These are phyloP conservation scores for Trapa incisa DNA, from an alignment of 345 rosid species.

Conservation along the genomic window DNA sequence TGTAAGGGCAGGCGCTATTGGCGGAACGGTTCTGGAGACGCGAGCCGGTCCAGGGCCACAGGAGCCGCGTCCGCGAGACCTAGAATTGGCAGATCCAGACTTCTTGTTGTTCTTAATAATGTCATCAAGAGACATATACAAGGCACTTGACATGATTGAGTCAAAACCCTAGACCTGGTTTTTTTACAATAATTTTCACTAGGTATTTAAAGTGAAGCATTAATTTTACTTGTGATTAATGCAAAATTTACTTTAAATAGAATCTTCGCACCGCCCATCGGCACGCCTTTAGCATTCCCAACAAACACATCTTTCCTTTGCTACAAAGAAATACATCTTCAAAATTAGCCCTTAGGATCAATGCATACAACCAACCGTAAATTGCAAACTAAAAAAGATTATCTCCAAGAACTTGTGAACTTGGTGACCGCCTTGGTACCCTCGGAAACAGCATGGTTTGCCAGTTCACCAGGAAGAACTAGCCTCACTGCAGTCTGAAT, in stretches of 20 bases:
- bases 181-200: too few relatives aligned
- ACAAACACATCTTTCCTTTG: too few relatives aligned
- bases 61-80: slow-evolving; percentile 41
- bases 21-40: slow-evolving; percentile 42
- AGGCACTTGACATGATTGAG: slow-evolving; percentile 58
- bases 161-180: background rate
- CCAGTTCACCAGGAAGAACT: slow-evolving; percentile 27
- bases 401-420: slow-evolving; percentile 26
- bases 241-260: too few relatives aligned
- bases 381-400: background rate
- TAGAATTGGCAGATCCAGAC: slow-evolving; percentile 45
- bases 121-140: slow-evolving; percentile 96
- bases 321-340: background rate
- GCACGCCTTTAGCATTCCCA: background rate
- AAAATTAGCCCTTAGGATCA: background rate
- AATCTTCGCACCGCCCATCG: too few relatives aligned
- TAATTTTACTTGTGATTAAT: too few relatives aligned
- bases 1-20: slow-evolving; percentile 52
- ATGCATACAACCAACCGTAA: background rate
- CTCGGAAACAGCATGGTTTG: slow-evolving; percentile 31
- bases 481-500: slow-evolving; percentile 30
- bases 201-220: too few relatives aligned
- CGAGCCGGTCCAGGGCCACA: slow-evolving; percentile 49
- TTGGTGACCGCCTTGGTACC: slow-evolving; percentile 34
- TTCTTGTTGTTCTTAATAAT: slow-evolving; percentile 73